These are phyloP conservation scores for Akanthomyces dipterigenus DNA, from an alignment of 2,329 filamentous ascomycete genomes.

Conservation along the genomic window DNA sequence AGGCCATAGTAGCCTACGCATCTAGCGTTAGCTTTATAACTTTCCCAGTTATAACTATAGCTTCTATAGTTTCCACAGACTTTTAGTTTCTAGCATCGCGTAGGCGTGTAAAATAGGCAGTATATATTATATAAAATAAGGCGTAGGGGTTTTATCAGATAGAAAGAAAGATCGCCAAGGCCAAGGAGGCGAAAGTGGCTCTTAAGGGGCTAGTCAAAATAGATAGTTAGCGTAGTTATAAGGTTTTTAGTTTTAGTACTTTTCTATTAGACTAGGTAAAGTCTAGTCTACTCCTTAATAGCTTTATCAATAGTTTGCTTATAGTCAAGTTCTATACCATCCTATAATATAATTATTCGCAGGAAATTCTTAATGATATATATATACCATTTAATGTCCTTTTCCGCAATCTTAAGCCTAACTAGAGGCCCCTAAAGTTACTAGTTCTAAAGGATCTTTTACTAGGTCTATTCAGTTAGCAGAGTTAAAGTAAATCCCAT, in stretches of 20 bases:
- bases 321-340: not conserved
- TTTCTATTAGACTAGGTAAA: not conserved
- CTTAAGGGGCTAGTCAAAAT: not conserved
- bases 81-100: not conserved
- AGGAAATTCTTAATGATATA: constrained; percentile 3
- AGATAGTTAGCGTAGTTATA: not conserved
- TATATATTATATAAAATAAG: not conserved
- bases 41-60: not conserved
- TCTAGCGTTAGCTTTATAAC: not conserved
- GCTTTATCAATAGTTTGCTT: not conserved
- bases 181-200: not conserved
- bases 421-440: not conserved
- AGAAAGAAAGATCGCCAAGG: not conserved
- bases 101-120: not conserved
- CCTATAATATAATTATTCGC: not conserved
- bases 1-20: not conserved
- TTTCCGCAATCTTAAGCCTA: not conserved
- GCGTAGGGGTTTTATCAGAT: not conserved
- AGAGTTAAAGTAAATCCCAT: not conserved
- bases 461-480: not conserved
- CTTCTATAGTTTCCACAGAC: not conserved
- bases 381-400: constrained; percentile 2
- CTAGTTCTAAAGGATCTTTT: not conserved
- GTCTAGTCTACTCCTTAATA: not conserved
- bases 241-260: not conserved